Percentiles rank a stretch among this genome's conserved stretches.
Evolutionary conservation across 129 eudicot species (phyloP).

Genomic region (Glebionis coronaria): DNA sequence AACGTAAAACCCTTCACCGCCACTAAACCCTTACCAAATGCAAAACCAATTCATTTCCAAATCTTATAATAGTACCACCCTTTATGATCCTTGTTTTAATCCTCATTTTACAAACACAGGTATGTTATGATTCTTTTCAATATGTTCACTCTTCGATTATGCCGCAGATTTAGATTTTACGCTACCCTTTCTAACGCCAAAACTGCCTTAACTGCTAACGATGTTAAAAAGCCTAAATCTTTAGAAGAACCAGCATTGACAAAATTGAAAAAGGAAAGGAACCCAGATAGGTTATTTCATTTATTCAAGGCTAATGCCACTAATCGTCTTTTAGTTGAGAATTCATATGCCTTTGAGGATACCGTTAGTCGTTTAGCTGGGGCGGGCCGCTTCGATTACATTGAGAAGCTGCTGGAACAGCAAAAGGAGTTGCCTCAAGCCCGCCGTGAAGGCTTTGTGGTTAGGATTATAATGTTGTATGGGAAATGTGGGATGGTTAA

Average conservation of each 20-base stretch:
- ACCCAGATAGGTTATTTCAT: constrained; percentile 66
- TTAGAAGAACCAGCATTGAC: constrained; percentile 60
- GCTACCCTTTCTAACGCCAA: constrained; percentile 17
- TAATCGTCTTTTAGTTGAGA: constrained; percentile 60
- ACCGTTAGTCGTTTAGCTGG: constrained; percentile 71
- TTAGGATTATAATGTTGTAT: constrained; percentile 77
- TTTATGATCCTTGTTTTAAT: constrained; percentile 4
- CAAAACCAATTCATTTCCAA: constrained; percentile 14
- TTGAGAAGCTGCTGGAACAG: constrained; percentile 73
- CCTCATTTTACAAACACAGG: constrained; percentile 17
- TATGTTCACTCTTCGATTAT: constrained; percentile 33
- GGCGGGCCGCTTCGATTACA: constrained; percentile 67
- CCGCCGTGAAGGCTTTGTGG: constrained; percentile 73
- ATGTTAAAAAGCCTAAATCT: constrained; percentile 22
- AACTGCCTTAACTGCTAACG: constrained; percentile 23
- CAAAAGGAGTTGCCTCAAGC: constrained; percentile 78
- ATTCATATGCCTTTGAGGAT: constrained; percentile 69
- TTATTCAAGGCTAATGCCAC: constrained; percentile 66
- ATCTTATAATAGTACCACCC: neutral
- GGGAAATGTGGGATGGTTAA: constrained; percentile 77
- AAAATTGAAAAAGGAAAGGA: constrained; percentile 62
- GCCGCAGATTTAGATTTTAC: constrained; percentile 30
- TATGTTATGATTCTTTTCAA: constrained; percentile 1
- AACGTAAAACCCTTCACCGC: constrained; percentile 39
- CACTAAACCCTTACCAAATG: constrained; percentile 24